Percentiles rank a stretch among this genome's conserved stretches.
phyloP scores from a whole-genome alignment of 768 basidiomycete species.

The Rhizopogon vesiculosus region DNA sequence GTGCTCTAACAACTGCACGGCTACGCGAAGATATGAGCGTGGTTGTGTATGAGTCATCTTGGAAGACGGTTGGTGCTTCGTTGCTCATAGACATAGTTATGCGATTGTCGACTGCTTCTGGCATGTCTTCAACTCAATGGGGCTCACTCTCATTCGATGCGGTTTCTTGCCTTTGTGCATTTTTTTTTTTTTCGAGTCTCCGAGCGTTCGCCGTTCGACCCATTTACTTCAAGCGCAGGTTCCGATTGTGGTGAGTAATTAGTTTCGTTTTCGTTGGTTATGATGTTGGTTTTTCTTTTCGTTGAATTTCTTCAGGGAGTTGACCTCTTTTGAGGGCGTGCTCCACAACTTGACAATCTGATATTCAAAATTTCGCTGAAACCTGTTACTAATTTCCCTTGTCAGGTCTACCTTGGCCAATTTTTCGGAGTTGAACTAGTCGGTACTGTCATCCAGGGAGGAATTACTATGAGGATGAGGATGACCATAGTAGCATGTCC shows the following conservation, averaged over 20 bases:
- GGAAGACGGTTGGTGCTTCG: constrained; percentile 37
- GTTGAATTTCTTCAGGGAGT: constrained; percentile 94
- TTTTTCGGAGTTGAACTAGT: too few relatives aligned
- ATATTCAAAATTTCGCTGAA: neutral
- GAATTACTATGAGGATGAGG: too few relatives aligned
- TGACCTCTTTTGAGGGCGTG: constrained; percentile 62
- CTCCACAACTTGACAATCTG: constrained; percentile 71
- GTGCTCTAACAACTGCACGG: constrained; percentile 37
- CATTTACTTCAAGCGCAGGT: constrained; percentile 10
- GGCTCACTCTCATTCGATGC: constrained; percentile 83
- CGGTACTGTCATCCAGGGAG: too few relatives aligned
- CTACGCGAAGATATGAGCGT: constrained; percentile 78
- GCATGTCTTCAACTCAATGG: constrained; percentile 74
- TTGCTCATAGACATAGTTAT: constrained; percentile 91
- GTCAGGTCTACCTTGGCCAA: neutral
- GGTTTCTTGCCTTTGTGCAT: constrained; percentile 6
- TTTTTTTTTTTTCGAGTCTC: constrained; percentile 48
- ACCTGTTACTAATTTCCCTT: constrained; percentile 6
- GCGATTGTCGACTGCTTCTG: constrained; percentile 56
- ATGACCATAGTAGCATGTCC: too few relatives aligned
- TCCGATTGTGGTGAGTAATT: constrained; percentile 18
- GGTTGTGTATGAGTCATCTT: constrained; percentile 40
- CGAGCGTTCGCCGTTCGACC: constrained; percentile 49
- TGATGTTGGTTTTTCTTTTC: constrained; percentile 51
- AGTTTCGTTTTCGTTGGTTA: constrained; percentile 20